Base-by-base conservation (phyloP, 1,284 basidiomycete species). In the Vanrija pseudolonga region DNA sequence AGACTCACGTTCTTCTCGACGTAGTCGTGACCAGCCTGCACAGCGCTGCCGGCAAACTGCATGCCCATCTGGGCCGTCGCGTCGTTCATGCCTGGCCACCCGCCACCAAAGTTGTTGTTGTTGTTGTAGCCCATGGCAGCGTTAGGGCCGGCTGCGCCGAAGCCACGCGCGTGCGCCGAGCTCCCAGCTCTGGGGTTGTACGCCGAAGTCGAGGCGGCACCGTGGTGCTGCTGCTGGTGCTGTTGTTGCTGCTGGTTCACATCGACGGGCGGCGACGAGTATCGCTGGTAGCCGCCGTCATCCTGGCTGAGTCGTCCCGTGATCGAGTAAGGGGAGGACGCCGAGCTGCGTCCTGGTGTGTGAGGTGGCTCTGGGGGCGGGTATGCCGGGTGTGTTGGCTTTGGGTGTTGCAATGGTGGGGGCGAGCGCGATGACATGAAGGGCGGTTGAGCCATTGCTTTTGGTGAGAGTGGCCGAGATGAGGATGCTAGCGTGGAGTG, bases 1-100 rank as follows among this genome's bases (percentile, higher is more conserved):
- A 54, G 18, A 80, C 86, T 60, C 64, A 93, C 89, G 73, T 98
- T 97, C 77, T 88, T 89, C 76, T 95, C 89, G 38, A 98, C 86
- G 63, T 98, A 98, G 55, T 95, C 90, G 70, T 95, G 92, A 0
- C 95, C 95, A 0, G 92, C 95, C 14, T 86, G 85, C 1, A 97
- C 89, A 0, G 94, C 93, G 63, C 85, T 92, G 64, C 87, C 86
- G 6, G 95, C 93, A 44, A 98, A 85, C 75, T 98, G 95, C 82
- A 98, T 89, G 28, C 95, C 92, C 77, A 98, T 88, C 76, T 96
- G 90, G 0, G 95, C 89, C 3, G 96, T 98, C 4, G 91, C 86
- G 71, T 93, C 90, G 73, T 97, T 89, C 76, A 98, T 83, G 0
- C 67, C 69, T 9, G 61, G 58, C 65, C 72, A 73, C 8, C 45